Evolutionary conservation across 768 basidiomycete genomes (phyloP).

Genomic region (Paxillus involutus): DNA sequence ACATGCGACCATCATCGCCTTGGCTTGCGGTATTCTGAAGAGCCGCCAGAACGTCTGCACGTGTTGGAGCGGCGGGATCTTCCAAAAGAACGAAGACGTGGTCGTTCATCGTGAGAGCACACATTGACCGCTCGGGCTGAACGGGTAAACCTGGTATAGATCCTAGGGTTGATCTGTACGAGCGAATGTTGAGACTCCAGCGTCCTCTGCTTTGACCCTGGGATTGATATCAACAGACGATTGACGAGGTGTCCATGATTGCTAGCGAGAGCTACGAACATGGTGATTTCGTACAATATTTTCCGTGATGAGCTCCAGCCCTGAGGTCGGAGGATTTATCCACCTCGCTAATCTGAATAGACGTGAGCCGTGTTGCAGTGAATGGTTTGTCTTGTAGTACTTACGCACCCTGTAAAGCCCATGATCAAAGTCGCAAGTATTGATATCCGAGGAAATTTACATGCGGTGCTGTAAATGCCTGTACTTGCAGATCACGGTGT

Average conservation of each 20-base stretch:
- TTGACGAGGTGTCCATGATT: conserved; percentile 9
- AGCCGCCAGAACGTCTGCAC: conserved; percentile 49
- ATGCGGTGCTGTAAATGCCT: too few relatives aligned
- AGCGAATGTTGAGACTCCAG: conserved; percentile 71
- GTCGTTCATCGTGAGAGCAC: conserved; percentile 74
- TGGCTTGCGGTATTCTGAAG: conserved; percentile 41
- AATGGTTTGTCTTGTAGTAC: neutral
- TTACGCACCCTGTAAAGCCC: conserved; percentile 63
- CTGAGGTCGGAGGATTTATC: conserved; percentile 78
- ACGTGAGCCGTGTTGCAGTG: conserved; percentile 2
- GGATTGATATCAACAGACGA: conserved; percentile 15
- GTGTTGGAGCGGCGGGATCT: conserved; percentile 69
- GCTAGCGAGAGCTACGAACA: conserved; percentile 34
- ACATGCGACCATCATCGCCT: conserved; percentile 9
- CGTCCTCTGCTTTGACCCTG: conserved; percentile 61
- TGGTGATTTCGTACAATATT: conserved; percentile 74
- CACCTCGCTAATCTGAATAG: conserved; percentile 67
- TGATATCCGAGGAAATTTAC: too few relatives aligned
- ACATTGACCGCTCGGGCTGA: conserved; percentile 68
- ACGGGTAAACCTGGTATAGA: conserved; percentile 50
- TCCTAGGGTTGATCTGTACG: conserved; percentile 73
- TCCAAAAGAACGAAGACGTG: conserved; percentile 80
- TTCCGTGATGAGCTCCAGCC: conserved; percentile 64
- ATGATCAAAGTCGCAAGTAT: conserved; percentile 29
- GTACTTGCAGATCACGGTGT: neutral